These are phyloP conservation scores for Sistotremastrum suecicum DNA, from an alignment of 768 basidiomycete genomes.

Conservation along the genomic window DNA sequence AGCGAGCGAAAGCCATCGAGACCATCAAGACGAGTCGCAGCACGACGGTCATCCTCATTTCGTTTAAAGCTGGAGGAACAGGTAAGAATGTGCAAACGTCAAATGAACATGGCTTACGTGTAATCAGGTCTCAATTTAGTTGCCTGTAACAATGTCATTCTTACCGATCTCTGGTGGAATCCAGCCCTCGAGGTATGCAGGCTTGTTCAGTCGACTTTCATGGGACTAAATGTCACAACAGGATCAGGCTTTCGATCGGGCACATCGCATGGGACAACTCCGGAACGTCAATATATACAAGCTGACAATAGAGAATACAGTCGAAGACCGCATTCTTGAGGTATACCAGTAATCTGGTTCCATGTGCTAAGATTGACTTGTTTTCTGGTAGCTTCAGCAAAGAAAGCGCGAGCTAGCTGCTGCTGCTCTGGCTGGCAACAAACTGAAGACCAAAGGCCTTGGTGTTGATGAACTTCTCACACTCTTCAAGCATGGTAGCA, in stretches of 20 bases:
- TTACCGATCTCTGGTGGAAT: constrained; percentile 94
- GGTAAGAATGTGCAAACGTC: constrained; percentile 26
- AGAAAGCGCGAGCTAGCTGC: constrained; percentile 74
- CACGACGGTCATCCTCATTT: constrained; percentile 76
- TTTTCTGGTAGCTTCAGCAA: constrained; percentile 56
- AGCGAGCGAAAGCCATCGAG: constrained; percentile 62
- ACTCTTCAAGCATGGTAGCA: constrained; percentile 48
- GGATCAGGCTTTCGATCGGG: constrained; percentile 90
- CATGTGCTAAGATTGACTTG: neutral
- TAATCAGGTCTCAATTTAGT: constrained; percentile 71
- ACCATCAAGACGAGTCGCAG: constrained; percentile 48
- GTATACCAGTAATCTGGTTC: constrained; percentile 20
- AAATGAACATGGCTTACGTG: neutral
- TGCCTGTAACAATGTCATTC: constrained; percentile 86
- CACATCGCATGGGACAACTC: constrained; percentile 81
- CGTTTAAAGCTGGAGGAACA: constrained; percentile 93
- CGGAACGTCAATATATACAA: constrained; percentile 81
- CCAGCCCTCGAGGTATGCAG: constrained; percentile 62
- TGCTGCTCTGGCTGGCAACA: constrained; percentile 80
- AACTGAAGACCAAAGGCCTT: constrained; percentile 65
- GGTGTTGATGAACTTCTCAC: constrained; percentile 78
- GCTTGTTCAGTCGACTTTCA: constrained; percentile 8
- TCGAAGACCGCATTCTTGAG: constrained; percentile 74
- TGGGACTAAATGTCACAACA: constrained; percentile 12
- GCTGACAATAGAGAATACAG: constrained; percentile 73